phyloP scores from a whole-genome alignment of 2,329 filamentous ascomycete genomes.

The Aspergillus sp. region DNA sequence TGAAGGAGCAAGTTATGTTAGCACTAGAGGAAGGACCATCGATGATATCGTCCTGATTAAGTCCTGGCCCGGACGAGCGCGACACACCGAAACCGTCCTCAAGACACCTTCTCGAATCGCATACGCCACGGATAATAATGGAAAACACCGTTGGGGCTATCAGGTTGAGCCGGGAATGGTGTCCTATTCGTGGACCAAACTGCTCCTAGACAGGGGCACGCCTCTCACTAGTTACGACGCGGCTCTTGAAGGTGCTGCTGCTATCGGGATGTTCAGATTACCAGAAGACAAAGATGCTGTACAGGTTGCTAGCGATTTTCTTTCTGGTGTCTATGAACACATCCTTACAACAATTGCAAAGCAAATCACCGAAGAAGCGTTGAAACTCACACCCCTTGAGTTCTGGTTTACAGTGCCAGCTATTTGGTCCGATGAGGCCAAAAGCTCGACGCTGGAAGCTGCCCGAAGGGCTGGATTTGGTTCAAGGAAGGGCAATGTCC shows the following conservation, averaged over 20 bases:
- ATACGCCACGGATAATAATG: constrained; percentile 21
- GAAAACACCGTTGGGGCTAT: constrained; percentile 23
- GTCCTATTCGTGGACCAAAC: constrained; percentile 29
- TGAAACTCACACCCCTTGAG: constrained; percentile 15
- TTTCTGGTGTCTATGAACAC: constrained; percentile 20
- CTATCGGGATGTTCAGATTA: constrained; percentile 17
- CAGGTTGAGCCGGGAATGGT: constrained; percentile 22
- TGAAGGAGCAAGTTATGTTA: constrained; percentile 13
- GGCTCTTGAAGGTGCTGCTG: constrained; percentile 5
- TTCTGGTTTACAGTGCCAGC: constrained; percentile 31
- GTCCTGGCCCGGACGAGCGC: constrained; percentile 22
- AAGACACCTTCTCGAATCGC: constrained; percentile 30
- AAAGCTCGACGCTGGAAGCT: constrained; percentile 13
- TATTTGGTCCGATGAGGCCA: constrained; percentile 29
- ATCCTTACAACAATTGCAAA: constrained; percentile 16
- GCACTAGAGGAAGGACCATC: constrained; percentile 12
- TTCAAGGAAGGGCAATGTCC: background rate
- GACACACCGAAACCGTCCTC: constrained; percentile 11
- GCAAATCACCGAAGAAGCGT: constrained; percentile 13
- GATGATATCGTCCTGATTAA: constrained; percentile 20
- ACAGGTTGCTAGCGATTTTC: constrained; percentile 23
- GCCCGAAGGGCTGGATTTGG: constrained; percentile 13
- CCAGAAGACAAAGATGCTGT: constrained; percentile 20
- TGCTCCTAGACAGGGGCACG: constrained; percentile 23
- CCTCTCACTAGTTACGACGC: constrained; percentile 19